Evolutionary conservation across 345 rosid genomes (phyloP), one percentile per base, ranked within the genome.

Genomic region (Linum tenue): DNA sequence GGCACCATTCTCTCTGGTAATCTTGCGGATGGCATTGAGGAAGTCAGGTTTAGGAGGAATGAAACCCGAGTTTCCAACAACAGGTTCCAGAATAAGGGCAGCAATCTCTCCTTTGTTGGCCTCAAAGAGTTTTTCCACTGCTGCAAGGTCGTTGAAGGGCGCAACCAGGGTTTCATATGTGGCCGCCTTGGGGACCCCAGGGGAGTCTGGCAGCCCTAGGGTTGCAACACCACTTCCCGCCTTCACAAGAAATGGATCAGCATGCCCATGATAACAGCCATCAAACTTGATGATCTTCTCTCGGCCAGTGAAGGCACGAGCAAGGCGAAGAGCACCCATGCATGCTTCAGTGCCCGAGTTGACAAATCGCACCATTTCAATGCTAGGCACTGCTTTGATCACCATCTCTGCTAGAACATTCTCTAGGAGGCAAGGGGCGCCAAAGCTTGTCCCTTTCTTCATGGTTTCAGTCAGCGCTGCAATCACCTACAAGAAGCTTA

Each of bases 181-280:
- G 59, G 99, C 96, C 37, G 78, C 92, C 83, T 63, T 86, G 1
- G 99, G 97, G 31, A 91, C 96, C 72, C 99, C 97, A 2, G 99
- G 97, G 9, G 97, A 94, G 69, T 94, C 99, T 0, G 97, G 99
- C 60, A 90, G 80, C 16, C 92, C 97, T 4, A 90, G 75, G 55
- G 99, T 90, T 55, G 96, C 99, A 66, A 88, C 97, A 64, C 99
- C 99, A 65, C 97, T 92, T 35, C 99, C 99, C 7, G 99, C 97
- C 77, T 90, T 88, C 63, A 94, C 96, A 63, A 94, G 95, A 64
- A 78, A 94, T 9, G 97, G 90, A 76, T 88, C 95, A 3, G 99
- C 99, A 69, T 88, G 99, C 59, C 97, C 99, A 59, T 94, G 99
- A 66, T 88, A 90, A 78, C 99, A 90, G 36, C 99, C 99, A 80